Percentiles rank a stretch among this genome's conserved stretches.
phyloP scores from a whole-genome alignment of 1,139 yeast species.

The Yamadazyma trypodendri region DNA sequence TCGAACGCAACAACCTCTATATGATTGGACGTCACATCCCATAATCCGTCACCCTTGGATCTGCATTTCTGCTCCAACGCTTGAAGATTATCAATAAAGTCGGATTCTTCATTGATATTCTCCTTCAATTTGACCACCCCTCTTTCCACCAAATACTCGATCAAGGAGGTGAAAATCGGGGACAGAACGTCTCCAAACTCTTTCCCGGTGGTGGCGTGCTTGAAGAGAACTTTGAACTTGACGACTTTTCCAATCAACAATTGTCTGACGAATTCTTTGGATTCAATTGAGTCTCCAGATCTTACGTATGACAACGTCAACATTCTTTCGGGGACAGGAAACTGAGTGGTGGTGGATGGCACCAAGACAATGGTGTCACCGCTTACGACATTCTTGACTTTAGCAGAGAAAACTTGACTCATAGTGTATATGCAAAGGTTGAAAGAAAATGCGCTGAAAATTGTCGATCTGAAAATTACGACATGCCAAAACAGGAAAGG shows the following conservation, averaged over 20 bases:
- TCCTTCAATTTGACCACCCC: slow-evolving; percentile 69
- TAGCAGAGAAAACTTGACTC: slow-evolving; percentile 40
- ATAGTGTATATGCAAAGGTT: slow-evolving; percentile 1
- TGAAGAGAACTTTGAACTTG: slow-evolving; percentile 57
- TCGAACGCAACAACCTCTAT: slow-evolving; percentile 36
- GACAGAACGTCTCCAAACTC: slow-evolving; percentile 74
- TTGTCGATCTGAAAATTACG: slow-evolving; percentile 3
- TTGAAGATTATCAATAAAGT: slow-evolving; percentile 24
- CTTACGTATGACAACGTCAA: slow-evolving; percentile 65
- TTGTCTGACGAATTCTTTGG: slow-evolving; percentile 63
- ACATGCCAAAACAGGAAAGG: no score
- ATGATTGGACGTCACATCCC: slow-evolving; percentile 34
- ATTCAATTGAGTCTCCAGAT: slow-evolving; percentile 48
- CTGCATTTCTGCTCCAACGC: slow-evolving; percentile 51
- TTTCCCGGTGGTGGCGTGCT: slow-evolving; percentile 49
- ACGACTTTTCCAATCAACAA: slow-evolving; percentile 68
- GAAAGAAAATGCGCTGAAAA: slow-evolving; percentile 3
- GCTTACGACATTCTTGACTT: slow-evolving; percentile 68
- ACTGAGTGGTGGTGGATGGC: slow-evolving; percentile 47
- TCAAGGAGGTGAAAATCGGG: slow-evolving; percentile 61
- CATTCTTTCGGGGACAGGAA: slow-evolving; percentile 57
- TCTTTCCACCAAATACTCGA: slow-evolving; percentile 53
- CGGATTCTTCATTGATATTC: slow-evolving; percentile 42
- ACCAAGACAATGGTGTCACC: slow-evolving; percentile 73
- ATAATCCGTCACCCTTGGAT: slow-evolving; percentile 49